Conservation (phyloP, 179 eudicot genomes). For the Patellifolia procumbens region DNA sequence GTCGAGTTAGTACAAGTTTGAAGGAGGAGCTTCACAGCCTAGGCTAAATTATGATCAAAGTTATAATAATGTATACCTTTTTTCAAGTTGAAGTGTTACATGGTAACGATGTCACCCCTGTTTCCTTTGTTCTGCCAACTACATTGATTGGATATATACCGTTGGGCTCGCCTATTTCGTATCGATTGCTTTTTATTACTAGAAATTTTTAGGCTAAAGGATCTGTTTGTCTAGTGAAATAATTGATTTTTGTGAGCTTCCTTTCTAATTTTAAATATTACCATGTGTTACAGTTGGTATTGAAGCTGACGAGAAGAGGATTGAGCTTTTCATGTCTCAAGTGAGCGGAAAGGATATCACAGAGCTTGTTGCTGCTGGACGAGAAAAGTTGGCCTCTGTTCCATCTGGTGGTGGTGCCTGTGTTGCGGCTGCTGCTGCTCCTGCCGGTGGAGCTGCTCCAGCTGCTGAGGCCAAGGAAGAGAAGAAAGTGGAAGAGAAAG, state of each 20-base stretch:
- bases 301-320: conserved; percentile 48
- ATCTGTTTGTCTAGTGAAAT: not conserved
- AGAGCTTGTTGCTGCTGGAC: conserved; percentile 57
- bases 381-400: conserved; percentile 63
- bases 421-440: conserved; percentile 32
- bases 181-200: too few species aligned
- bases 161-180: too few species aligned
- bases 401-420: conserved; percentile 62
- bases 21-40: too few species aligned
- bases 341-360: conserved; percentile 54
- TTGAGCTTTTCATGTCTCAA: conserved; percentile 49
- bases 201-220: too few species aligned
- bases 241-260: not conserved
- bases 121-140: too few species aligned
- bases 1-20: too few species aligned
- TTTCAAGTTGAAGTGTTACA: too few species aligned
- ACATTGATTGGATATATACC: too few species aligned
- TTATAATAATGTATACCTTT: too few species aligned
- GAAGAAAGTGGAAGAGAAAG: conserved; percentile 58
- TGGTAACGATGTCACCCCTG: too few species aligned
- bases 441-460: conserved; percentile 40
- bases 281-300: conserved; percentile 41
- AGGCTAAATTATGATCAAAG: too few species aligned
- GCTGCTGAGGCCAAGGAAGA: conserved; percentile 55
- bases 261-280: not conserved